Percentiles rank a stretch among this genome's conserved stretches.
Evolutionary conservation across 169 alveolate genomes (phyloP).

Genomic region (Babesia sp.): DNA sequence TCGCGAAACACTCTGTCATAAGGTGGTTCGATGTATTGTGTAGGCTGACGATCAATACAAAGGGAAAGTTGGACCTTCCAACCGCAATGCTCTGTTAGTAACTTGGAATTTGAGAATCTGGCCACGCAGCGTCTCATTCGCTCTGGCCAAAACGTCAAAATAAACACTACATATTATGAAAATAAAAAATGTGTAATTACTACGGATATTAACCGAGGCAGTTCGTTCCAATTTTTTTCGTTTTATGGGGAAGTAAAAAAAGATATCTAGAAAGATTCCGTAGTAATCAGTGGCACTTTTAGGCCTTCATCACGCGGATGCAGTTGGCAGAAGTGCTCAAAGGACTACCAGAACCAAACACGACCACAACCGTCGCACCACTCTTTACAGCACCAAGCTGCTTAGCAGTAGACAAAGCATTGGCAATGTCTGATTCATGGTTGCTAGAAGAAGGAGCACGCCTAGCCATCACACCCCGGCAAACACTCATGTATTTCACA

Average conservation of each 20-base stretch:
- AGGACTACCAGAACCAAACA: constrained; percentile 69
- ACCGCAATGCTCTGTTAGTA: constrained; percentile 55
- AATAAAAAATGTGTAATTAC: neutral
- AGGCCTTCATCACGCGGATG: constrained; percentile 17
- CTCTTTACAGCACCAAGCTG: constrained; percentile 82
- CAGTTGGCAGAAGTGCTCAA: neutral
- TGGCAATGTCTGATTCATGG: constrained; percentile 84
- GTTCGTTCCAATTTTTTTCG: neutral
- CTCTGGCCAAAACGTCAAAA: neutral
- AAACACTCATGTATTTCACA: constrained; percentile 87
- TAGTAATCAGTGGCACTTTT: neutral
- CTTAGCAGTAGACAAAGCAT: constrained; percentile 91
- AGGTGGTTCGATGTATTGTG: constrained; percentile 35
- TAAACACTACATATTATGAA: neutral
- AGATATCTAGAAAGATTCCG: too few species aligned
- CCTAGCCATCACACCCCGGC: constrained; percentile 92
- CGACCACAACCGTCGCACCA: constrained; percentile 92
- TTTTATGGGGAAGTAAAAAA: neutral
- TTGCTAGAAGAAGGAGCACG: constrained; percentile 89
- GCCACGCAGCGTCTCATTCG: constrained; percentile 18
- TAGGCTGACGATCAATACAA: constrained; percentile 65
- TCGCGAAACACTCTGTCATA: constrained; percentile 34
- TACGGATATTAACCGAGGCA: neutral
- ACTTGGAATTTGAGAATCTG: neutral
- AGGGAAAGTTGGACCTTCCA: constrained; percentile 59